Percentiles rank a stretch among this genome's conserved stretches.
phyloP scores from a whole-genome alignment of 1,139 yeast species.

The Pichia sp. region DNA sequence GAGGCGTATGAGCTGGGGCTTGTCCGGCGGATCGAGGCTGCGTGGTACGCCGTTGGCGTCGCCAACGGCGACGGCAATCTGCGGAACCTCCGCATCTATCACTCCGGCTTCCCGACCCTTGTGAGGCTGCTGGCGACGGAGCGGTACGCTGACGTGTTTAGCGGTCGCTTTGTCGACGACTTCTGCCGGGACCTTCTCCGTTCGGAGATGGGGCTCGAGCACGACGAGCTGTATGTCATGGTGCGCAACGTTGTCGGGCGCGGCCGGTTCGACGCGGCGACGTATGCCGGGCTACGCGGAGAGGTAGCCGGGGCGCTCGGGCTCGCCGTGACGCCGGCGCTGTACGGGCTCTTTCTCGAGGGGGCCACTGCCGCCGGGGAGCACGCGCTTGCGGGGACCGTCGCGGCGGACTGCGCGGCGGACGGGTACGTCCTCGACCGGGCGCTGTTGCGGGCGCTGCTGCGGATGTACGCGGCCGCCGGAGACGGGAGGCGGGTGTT shows the following conservation, averaged over 20 bases:
- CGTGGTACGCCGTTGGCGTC: slow-evolving; percentile 8
- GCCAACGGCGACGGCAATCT: not conserved
- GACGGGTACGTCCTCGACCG: slow-evolving; percentile 21
- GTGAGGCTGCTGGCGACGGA: not conserved
- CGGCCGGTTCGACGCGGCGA: slow-evolving; percentile 14
- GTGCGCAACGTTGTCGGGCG: slow-evolving; percentile 3
- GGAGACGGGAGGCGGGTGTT: slow-evolving; percentile 18
- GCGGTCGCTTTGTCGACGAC: not conserved
- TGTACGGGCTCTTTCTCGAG: slow-evolving; percentile 21
- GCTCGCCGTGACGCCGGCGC: slow-evolving; percentile 9
- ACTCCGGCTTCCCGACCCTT: not conserved
- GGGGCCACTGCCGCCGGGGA: slow-evolving; percentile 18
- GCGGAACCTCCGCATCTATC: not conserved
- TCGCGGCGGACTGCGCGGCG: slow-evolving; percentile 19
- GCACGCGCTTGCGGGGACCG: slow-evolving; percentile 17
- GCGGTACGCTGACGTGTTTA: not conserved
- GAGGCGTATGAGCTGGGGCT: not conserved
- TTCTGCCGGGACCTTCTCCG: slow-evolving; percentile 11
- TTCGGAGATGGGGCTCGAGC: slow-evolving; percentile 8
- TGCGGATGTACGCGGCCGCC: slow-evolving; percentile 19
- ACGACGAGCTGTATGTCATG: slow-evolving; percentile 9
- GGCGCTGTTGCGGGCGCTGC: slow-evolving; percentile 17
- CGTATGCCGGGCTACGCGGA: slow-evolving; percentile 13
- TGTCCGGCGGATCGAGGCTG: not conserved
- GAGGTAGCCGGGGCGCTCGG: slow-evolving; percentile 10